Evolutionary conservation across 1,284 basidiomycete genomes (phyloP), one percentile per base, ranked within the genome.

Genomic region (Prillingera fragicola): DNA sequence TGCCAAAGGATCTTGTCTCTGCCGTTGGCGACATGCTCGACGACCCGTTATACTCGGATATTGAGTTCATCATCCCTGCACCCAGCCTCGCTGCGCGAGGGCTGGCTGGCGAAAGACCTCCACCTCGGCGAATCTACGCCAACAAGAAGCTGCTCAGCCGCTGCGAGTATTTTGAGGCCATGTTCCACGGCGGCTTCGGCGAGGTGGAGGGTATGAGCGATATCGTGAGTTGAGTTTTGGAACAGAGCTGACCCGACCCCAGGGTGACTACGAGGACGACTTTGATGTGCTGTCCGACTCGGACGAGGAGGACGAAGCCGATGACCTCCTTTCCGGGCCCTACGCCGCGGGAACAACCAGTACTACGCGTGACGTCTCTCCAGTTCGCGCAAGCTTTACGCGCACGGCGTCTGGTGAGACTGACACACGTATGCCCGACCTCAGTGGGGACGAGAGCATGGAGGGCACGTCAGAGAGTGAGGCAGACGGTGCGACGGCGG

Each of bases 1-100:
- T 71, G 1, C 69, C 70, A 9, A 59, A 55, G 18, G 59, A 62
- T 19, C 48, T 70, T 23, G 49, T 70, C 15, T 49, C 81, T 48
- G 80, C 82, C 4, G 75, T 89, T 35, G 87, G 87, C 6, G 73
- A 76, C 17, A 71, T 90, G 27, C 74, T 90, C 7, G 83, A 90
- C 56, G 84, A 90, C 60, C 84, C 60, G 14, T 27, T 80, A 12
- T 89, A 89, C 60, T 87, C 84, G 5, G 86, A 89, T 60, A 78
- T 88, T 23, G 82, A 84, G 64, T 89, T 89, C 55, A 70, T 87
- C 18, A 69, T 88, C 17, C 82, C 83, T 0, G 29, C 48, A 6
- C 46, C 50, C 5, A 48, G 33, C 14, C 38, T 25, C 25, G 19
- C 9, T 27, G 7, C 36, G 13, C 34, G 22, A 41, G 34, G 34